Evolutionary conservation across 257 asterid species (phyloP).

Genomic region (Echites panduratus): DNA sequence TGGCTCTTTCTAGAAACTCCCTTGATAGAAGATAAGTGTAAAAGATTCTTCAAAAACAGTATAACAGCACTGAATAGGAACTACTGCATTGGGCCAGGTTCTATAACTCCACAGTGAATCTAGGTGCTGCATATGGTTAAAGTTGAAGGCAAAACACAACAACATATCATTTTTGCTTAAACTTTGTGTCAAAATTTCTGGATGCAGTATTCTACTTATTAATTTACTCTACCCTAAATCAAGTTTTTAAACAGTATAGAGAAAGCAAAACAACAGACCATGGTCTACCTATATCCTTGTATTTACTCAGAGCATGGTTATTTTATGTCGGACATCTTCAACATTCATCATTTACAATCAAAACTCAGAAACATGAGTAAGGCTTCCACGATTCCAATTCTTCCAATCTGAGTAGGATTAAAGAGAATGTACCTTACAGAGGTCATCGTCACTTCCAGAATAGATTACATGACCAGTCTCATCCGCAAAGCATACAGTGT

Average conservation of each 20-base stretch:
- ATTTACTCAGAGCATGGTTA: neutral
- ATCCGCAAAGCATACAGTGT: constrained; percentile 96
- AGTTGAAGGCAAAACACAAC: neutral
- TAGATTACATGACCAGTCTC: constrained; percentile 85
- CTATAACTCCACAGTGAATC: neutral
- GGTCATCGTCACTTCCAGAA: constrained; percentile 96
- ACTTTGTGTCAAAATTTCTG: neutral
- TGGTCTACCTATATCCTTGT: neutral
- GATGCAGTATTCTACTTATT: neutral
- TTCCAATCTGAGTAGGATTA: neutral
- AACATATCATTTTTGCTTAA: neutral
- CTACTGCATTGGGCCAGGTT: neutral
- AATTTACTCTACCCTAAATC: neutral
- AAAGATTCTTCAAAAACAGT: neutral
- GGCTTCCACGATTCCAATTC: neutral
- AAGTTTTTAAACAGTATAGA: neutral
- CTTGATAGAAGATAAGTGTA: neutral
- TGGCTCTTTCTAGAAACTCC: neutral
- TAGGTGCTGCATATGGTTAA: neutral
- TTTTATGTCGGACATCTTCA: neutral
- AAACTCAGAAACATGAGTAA: neutral
- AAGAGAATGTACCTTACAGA: constrained; percentile 65
- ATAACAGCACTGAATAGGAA: neutral
- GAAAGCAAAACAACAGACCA: neutral
- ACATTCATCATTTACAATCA: neutral